A percentile compares a stretch with the other conserved stretches of the same genome.
Evolutionary conservation across 1,139 yeast species (phyloP).

Genomic region (Hemisphaericaspora subhashii): DNA sequence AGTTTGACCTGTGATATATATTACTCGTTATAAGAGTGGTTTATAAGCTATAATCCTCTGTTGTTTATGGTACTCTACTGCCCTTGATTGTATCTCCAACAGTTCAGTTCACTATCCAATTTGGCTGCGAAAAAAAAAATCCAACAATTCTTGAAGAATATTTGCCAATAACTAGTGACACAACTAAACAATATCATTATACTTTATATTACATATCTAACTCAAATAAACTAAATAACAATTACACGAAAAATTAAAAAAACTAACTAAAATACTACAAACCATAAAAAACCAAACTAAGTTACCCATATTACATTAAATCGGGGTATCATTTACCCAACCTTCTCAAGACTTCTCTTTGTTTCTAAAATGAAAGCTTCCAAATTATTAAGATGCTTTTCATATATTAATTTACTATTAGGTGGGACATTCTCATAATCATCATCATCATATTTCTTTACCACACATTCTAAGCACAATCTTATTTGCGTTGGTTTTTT

Average conservation of each 20-base stretch:
- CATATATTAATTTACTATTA: slow-evolving; percentile 23
- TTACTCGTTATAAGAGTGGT: too few species aligned
- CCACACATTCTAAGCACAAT: slow-evolving; percentile 12
- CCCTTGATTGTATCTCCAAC: too few species aligned
- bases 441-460: slow-evolving; percentile 6
- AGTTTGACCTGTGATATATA: too few species aligned
- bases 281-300: neutral
- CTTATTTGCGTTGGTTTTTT: slow-evolving; percentile 2
- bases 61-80: too few species aligned
- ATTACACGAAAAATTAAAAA: too few species aligned
- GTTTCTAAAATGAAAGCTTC: slow-evolving; percentile 17
- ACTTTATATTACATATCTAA: neutral
- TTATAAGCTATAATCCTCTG: too few species aligned
- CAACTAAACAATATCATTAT: too few species aligned
- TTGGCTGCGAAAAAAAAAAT: neutral
- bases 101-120: too few species aligned
- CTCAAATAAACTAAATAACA: neutral
- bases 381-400: slow-evolving; percentile 21
- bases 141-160: too few species aligned
- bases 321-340: neutral
- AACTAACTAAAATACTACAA: neutral
- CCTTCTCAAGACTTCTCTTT: slow-evolving; percentile 11
- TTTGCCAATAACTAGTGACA: too few species aligned
- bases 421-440: slow-evolving; percentile 15
- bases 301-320: neutral